Evolutionary conservation across 139 green algal species (phyloP), one percentile per base, ranked within the genome.

Genomic region (Eudorina sp.): DNA sequence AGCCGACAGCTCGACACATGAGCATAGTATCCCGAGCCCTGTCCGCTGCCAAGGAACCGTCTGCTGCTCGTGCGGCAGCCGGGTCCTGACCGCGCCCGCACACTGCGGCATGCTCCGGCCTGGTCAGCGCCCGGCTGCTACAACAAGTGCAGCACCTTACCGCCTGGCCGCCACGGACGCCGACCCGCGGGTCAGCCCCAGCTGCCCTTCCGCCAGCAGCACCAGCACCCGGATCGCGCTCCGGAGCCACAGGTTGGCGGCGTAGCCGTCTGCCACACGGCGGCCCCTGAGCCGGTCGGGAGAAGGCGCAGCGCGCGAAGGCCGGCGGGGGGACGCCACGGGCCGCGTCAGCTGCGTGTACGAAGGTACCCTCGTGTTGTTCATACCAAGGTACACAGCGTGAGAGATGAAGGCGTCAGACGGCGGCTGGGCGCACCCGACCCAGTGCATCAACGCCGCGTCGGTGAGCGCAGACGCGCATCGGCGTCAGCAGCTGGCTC

Each of bases 201-300:
- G 82, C 5, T 89, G 9, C n/a, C 90, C 92, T 51, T 94, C 83
- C 2, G 84, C 88, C 53, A 98, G 41, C 58, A 95, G 86, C 38
- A 94, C 53, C 66, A 99, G 90, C 84, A 99, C 95, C 34, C 96
- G 91, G 43, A 97, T 95, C 13, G 94, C 95, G 34, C 93, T 89
- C 1, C 95, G 91, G 62, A 98, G 90, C 93, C 94, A 96, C 34
- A 98, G 84, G 81, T 95, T 96, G 4, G 95, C 96, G 6, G 91
- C 77, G 90, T 96, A 97, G 31, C 93, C 93, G 38, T 86, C 89
- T 0, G 60, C 66, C 73, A 91, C 25, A 5, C 69, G 62, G 11
- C 70, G 66, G 43, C 68, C 55, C 84, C 92, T 85, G 60, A 19
- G 62, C 29, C 55, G 55, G 29, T 25, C 55, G 55, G 4, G 4